Percentiles rank a stretch among this genome's conserved stretches.
Evolutionary conservation across 2,329 filamentous ascomycete genomes (phyloP).

Genomic region (Calonectria honghensis): DNA sequence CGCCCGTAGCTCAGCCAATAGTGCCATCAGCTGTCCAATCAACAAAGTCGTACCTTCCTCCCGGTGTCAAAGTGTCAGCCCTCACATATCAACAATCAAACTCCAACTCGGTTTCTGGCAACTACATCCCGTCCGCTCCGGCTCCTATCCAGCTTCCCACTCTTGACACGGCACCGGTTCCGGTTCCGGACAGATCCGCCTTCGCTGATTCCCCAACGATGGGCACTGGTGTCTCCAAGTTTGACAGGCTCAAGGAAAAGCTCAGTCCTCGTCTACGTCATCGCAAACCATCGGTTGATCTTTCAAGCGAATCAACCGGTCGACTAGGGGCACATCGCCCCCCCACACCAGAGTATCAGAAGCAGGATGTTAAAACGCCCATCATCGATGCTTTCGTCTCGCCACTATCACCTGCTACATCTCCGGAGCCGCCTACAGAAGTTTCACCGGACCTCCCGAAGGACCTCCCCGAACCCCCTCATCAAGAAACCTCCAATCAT

Average conservation of each 20-base stretch:
- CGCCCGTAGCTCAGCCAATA: constrained; percentile 4
- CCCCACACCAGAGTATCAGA: constrained; percentile 70
- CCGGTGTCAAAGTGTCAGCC: constrained; percentile 46
- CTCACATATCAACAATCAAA: constrained; percentile 44
- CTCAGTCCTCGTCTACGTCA: constrained; percentile 52
- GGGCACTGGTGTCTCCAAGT: constrained; percentile 59
- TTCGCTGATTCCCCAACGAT: constrained; percentile 55
- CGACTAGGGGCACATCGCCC: constrained; percentile 60
- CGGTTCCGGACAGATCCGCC: constrained; percentile 44
- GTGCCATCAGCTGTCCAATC: constrained; percentile 39
- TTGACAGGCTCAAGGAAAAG: constrained; percentile 57
- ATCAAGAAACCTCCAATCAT: constrained; percentile 26
- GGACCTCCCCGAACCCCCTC: constrained; percentile 42
- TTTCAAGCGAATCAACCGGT: constrained; percentile 46
- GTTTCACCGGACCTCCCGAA: constrained; percentile 62
- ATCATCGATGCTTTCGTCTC: constrained; percentile 62
- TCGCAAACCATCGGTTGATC: constrained; percentile 51
- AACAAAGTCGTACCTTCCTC: constrained; percentile 45
- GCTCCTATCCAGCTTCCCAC: constrained; percentile 15
- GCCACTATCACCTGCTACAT: constrained; percentile 67
- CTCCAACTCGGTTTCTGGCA: constrained; percentile 39
- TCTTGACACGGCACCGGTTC: constrained; percentile 22
- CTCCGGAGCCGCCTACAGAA: constrained; percentile 60
- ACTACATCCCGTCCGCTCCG: constrained; percentile 35
- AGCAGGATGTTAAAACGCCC: constrained; percentile 63